Percentiles rank a stretch among this genome's conserved stretches.
Conservation (phyloP, 192 early-diverging fungal species). For the Dispira simplex region DNA sequence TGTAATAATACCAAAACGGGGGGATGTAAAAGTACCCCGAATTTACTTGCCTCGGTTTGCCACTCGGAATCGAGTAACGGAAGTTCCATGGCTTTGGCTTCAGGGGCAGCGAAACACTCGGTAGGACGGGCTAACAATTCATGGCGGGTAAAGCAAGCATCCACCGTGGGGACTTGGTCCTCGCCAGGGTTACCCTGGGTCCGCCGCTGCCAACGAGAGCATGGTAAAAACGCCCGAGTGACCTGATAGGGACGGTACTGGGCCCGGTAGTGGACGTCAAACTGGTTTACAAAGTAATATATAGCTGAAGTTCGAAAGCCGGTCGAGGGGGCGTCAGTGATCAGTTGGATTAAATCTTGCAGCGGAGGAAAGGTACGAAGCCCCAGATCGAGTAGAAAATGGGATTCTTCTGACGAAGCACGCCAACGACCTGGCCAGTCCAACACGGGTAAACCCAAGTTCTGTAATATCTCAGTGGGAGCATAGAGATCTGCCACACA, state of each 20-base stretch:
- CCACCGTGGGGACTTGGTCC: not conserved
- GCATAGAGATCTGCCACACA: slow-evolving; percentile 46
- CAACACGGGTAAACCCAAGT: slow-evolving; percentile 47
- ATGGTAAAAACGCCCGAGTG: slow-evolving; percentile 44
- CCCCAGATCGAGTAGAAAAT: slow-evolving; percentile 22
- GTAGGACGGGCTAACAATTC: slow-evolving; percentile 31
- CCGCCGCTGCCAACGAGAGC: slow-evolving; percentile 11
- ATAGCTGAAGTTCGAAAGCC: slow-evolving; percentile 33
- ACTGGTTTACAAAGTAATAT: slow-evolving; percentile 54
- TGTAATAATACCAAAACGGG: slow-evolving; percentile 19
- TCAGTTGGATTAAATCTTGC: slow-evolving; percentile 20
- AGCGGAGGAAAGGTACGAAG: slow-evolving; percentile 26
- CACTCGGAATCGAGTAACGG: slow-evolving; percentile 39
- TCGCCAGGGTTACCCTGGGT: not conserved
- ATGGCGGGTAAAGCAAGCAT: not conserved
- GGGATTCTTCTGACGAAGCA: slow-evolving; percentile 15
- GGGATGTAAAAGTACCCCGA: slow-evolving; percentile 52
- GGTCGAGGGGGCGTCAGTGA: slow-evolving; percentile 15
- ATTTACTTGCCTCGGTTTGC: slow-evolving; percentile 29
- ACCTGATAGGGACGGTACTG: slow-evolving; percentile 32
- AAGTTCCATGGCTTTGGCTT: slow-evolving; percentile 46
- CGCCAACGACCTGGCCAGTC: slow-evolving; percentile 44
- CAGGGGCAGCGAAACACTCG: slow-evolving; percentile 46
- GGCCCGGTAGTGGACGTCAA: slow-evolving; percentile 31
- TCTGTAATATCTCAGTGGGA: slow-evolving; percentile 38